Percentiles rank a stretch among this genome's conserved stretches.
These are phyloP conservation scores for Adansonia rubrostipa DNA, from an alignment of 441 rosid genomes.

Conservation along the genomic window DNA sequence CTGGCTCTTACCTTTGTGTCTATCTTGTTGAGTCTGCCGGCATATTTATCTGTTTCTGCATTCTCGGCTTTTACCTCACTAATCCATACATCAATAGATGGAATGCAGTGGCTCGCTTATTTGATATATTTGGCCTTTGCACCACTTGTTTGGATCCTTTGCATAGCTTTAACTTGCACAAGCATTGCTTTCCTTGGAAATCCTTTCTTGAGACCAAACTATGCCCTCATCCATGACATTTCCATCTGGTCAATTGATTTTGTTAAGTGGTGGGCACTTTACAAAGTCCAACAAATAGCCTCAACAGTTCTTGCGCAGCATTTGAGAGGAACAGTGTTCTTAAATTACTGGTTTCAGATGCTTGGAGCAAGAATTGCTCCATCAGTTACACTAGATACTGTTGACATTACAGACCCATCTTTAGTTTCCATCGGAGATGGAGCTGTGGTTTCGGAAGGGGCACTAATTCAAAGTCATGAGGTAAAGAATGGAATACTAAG, in stretches of 20 bases:
- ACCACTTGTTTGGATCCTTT: conserved; percentile 71
- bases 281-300: conserved; percentile 64
- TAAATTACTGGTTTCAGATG: conserved; percentile 68
- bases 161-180: conserved; percentile 52
- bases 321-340: conserved; percentile 66
- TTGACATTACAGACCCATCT: conserved; percentile 68
- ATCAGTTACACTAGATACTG: conserved; percentile 62
- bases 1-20: conserved; percentile 56
- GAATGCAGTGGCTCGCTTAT: conserved; percentile 39
- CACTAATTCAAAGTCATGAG: conserved; percentile 68
- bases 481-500: conserved; percentile 61
- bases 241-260: conserved; percentile 65
- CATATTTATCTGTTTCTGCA: conserved; percentile 54
- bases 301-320: conserved; percentile 67
- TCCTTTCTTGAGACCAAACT: conserved; percentile 65
- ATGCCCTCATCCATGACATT: conserved; percentile 52
- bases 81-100: conserved; percentile 20
- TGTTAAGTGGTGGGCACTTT: conserved; percentile 81
- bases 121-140: conserved; percentile 45
- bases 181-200: conserved; percentile 58
- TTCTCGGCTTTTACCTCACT: conserved; percentile 42
- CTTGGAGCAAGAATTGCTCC: conserved; percentile 71
- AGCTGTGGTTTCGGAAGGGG: conserved; percentile 68
- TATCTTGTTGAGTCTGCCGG: conserved; percentile 53
- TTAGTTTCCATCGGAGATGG: conserved; percentile 70